Evolutionary conservation across 1,284 basidiomycete genomes (phyloP).

Genomic region (Cryptococcus sp.): DNA sequence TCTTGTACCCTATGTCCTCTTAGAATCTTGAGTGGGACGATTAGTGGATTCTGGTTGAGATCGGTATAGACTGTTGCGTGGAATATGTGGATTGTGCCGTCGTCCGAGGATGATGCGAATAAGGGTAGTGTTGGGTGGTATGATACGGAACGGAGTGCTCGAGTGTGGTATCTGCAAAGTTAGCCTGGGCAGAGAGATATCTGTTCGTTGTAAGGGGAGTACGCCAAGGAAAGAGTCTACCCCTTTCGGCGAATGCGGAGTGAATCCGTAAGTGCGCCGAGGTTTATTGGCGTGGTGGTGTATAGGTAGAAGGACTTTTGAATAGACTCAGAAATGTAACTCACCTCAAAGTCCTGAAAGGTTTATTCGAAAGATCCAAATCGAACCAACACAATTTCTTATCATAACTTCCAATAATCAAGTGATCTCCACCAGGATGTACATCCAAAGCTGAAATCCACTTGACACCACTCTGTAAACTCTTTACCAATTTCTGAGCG

Average conservation of each 20-base stretch:
- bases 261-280: too few species aligned
- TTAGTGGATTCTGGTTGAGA: conserved; percentile 89
- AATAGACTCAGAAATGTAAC: conserved; percentile 2
- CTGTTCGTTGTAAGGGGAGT: not conserved
- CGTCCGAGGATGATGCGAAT: conserved; percentile 93
- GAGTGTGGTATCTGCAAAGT: conserved; percentile 74
- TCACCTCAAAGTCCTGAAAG: conserved; percentile 90
- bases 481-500: conserved; percentile 88
- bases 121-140: conserved; percentile 95
- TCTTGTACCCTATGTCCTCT: conserved; percentile 80
- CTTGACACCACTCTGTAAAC: conserved; percentile 82
- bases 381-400: conserved; percentile 99
- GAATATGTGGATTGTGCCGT: conserved; percentile 95
- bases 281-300: too few species aligned
- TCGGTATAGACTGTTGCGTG: conserved; percentile 92
- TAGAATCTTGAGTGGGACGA: conserved; percentile 95
- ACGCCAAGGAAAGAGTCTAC: not conserved
- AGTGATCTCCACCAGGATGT: conserved; percentile 90
- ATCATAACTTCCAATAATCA: conserved; percentile 96
- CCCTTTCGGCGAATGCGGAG: too few species aligned
- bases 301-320: too few species aligned
- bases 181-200: not conserved
- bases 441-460: conserved; percentile 98
- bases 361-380: conserved; percentile 88
- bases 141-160: conserved; percentile 82